phyloP scores from a whole-genome alignment of 768 basidiomycete species.

The Agaricus bisporus region DNA sequence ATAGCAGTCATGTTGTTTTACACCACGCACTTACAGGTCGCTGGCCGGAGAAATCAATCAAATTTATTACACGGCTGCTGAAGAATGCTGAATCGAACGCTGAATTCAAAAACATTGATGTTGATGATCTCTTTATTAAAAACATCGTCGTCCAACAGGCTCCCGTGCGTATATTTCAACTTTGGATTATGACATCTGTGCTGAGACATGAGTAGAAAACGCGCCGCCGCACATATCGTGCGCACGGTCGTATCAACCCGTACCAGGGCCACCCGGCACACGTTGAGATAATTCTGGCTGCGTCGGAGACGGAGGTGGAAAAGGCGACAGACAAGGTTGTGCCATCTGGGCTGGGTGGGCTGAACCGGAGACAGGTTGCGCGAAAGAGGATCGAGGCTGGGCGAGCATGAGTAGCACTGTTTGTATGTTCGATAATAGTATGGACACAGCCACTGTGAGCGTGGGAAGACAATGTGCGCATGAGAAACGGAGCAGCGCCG shows the following conservation, averaged over 20 bases:
- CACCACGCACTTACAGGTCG: conserved; percentile 59
- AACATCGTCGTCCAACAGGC: conserved; percentile 99
- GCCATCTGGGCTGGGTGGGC: conserved; percentile 45
- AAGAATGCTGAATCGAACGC: conserved; percentile 99
- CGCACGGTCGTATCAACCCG: conserved; percentile 96
- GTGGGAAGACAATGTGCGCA: neutral
- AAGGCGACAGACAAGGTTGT: conserved; percentile 81
- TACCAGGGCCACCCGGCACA: conserved; percentile 98
- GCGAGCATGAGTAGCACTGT: conserved; percentile 39
- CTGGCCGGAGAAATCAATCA: conserved; percentile 99
- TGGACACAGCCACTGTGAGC: conserved; percentile 8
- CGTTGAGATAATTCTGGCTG: conserved; percentile 88
- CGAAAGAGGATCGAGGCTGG: conserved; percentile 84
- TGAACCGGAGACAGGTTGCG: conserved; percentile 84
- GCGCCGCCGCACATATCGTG: conserved; percentile 98
- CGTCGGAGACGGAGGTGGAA: conserved; percentile 78
- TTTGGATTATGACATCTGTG: neutral
- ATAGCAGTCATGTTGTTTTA: conserved; percentile 2
- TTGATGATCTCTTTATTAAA: conserved; percentile 91
- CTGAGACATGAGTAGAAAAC: conserved; percentile 64
- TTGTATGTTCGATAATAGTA: neutral
- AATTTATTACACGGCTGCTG: conserved; percentile 88
- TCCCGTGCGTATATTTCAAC: conserved; percentile 57
- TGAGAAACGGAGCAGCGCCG: neutral
- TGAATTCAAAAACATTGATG: conserved; percentile 91